Base-by-base conservation (phyloP, 2,329 filamentous ascomycete species). In the Cladorrhinum sp. region DNA sequence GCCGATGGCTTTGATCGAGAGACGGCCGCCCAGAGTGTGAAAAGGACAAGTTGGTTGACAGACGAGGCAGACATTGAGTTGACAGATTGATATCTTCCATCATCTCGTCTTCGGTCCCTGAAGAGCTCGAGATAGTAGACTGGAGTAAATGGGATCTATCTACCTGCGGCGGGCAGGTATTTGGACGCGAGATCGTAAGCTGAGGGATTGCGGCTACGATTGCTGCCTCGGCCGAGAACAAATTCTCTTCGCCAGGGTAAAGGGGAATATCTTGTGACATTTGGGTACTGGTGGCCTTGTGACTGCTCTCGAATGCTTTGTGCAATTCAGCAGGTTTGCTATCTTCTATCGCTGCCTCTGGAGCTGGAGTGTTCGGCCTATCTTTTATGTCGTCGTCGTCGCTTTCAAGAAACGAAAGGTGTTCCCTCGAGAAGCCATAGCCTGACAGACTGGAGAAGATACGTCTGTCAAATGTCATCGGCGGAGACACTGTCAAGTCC, bases 11-110 rank as follows among this genome's bases (percentile, higher is more conserved):
- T 3, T 23, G 36, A 27, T 18, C 53, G 20, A 29, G 13, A 2
- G 51, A 23, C 12, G 25, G 18, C 1, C 51, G 51, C 51, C 13
- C 16, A 18, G 25, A 18, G 12, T 20, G 13, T 23, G 53, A 25
- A 29, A 56, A 48, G 13, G 53, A 58, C 8, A 50, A 51, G 22
- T 59, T 53, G 8, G 50, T 57, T 16, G 62, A 65, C 3, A 54
- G 54, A 13, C 64, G 60, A 4, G 64, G 64, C 1, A 66, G 56
- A 36, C 64, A 66, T 8, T 60, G 23, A 9, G 64, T 66, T 8
- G 64, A 66, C 3, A 63, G 24, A 23, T 63, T 65, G 25, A 23
- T 50, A 41, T 61, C 24, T n/a, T 54, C 41, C 23, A 23, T 18
- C 3, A 18, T 45, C 6, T 45, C 41, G 20, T 45, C 41, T 3